phyloP scores from a whole-genome alignment of 306 rosid species.

The Ormosia semicastrata region DNA sequence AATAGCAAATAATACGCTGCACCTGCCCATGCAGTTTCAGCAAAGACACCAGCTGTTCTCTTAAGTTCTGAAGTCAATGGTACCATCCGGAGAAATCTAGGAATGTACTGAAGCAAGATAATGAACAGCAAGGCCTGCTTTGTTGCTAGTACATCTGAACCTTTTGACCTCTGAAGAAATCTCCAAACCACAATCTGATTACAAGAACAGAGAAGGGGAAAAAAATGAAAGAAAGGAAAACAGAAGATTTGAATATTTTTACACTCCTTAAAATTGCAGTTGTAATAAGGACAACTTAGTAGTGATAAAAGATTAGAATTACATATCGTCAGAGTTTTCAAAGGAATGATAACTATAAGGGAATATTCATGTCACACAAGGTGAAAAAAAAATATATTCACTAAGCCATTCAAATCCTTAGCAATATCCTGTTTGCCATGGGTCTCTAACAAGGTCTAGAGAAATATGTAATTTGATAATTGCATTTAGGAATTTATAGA shows the following conservation, averaged over 20 bases:
- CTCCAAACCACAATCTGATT: constrained; percentile 91
- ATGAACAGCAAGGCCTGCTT: constrained; percentile 87
- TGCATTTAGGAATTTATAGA: background rate
- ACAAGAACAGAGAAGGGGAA: background rate
- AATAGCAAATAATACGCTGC: constrained; percentile 93
- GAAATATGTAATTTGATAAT: background rate
- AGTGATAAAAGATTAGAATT: background rate
- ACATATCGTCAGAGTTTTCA: background rate
- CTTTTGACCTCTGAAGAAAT: constrained; percentile 75
- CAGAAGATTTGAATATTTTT: background rate
- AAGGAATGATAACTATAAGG: background rate
- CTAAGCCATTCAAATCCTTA: background rate
- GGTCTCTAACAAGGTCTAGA: background rate
- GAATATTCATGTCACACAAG: background rate
- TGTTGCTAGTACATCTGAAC: constrained; percentile 80
- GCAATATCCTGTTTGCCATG: background rate
- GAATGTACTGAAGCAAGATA: constrained; percentile 84
- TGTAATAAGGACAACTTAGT: background rate
- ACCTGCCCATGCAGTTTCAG: constrained; percentile 99
- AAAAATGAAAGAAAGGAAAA: background rate
- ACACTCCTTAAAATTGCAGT: background rate
- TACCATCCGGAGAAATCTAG: constrained; percentile 75
- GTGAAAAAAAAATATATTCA: background rate
- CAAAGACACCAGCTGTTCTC: constrained; percentile 96
- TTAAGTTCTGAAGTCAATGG: constrained; percentile 93